Percentiles rank a stretch among this genome's conserved stretches.
These are phyloP conservation scores for Aspergillus pseudoterreus DNA, from an alignment of 2,329 filamentous ascomycete genomes.

Conservation along the genomic window DNA sequence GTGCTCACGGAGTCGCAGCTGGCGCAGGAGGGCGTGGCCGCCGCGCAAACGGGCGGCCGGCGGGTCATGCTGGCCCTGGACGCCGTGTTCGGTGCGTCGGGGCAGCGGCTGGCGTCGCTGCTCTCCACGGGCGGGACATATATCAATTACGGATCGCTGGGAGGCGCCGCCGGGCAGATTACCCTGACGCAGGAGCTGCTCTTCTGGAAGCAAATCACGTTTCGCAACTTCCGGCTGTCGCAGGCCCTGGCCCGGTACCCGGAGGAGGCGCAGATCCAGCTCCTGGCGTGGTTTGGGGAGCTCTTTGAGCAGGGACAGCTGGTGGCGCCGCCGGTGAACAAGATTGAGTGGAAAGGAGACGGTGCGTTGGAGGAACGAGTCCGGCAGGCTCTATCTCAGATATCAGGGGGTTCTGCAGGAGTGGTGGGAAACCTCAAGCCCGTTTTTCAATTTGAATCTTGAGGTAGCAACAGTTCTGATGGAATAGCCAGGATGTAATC, in stretches of 20 bases:
- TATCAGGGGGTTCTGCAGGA: not conserved
- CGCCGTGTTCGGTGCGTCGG: constrained; percentile 1
- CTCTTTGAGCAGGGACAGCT: not conserved
- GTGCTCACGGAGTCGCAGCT: constrained; percentile 1
- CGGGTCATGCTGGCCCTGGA: not conserved
- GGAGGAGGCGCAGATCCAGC: not conserved
- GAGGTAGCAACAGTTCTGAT: too few species aligned
- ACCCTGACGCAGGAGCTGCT: not conserved
- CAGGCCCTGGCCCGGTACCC: not conserved
- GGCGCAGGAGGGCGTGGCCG: not conserved
- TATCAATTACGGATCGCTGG: constrained; percentile 1
- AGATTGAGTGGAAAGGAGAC: not conserved
- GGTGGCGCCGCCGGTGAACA: not conserved
- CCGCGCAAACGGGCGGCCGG: not conserved
- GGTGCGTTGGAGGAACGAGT: not conserved
- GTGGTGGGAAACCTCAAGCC: not conserved
- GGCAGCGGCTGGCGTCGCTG: not conserved
- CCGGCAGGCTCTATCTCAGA: not conserved
- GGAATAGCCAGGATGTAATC: too few species aligned
- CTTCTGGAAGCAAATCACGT: constrained; percentile 4
- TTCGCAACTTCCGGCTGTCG: constrained; percentile 1
- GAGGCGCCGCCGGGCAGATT: not conserved
- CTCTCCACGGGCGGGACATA: not conserved
- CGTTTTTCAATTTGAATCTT: not conserved
- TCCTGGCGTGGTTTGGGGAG: not conserved